These are phyloP conservation scores for Tylopilus sp. DNA, from an alignment of 768 basidiomycete genomes.

Conservation along the genomic window DNA sequence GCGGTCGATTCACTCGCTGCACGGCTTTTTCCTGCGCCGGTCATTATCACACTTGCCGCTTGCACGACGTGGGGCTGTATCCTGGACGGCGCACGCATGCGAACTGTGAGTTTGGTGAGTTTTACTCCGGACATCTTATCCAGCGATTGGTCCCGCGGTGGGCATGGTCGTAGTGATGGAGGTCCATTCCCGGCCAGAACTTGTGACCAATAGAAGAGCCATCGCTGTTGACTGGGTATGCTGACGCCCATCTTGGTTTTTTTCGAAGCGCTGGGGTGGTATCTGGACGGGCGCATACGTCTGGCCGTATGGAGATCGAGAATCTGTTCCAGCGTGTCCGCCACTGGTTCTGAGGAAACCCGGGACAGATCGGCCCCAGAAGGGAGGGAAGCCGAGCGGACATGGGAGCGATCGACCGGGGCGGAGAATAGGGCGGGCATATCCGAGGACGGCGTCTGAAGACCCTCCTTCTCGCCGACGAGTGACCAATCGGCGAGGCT, in stretches of 20 bases:
- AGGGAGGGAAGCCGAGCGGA: not conserved
- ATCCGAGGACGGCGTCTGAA: constrained; percentile 7
- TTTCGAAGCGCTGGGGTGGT: constrained; percentile 19
- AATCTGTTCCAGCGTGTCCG: constrained; percentile 48
- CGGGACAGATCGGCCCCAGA: constrained; percentile 7
- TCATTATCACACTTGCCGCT: constrained; percentile 54
- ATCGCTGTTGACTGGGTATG: constrained; percentile 79
- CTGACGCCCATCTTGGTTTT: constrained; percentile 59
- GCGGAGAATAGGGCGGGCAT: not conserved
- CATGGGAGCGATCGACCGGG: not conserved
- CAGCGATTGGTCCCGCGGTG: not conserved
- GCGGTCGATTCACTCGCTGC: constrained; percentile 25
- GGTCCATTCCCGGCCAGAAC: constrained; percentile 57
- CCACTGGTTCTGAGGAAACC: constrained; percentile 13
- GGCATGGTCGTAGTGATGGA: constrained; percentile 41
- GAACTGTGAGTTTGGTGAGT: constrained; percentile 53
- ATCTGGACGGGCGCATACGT: constrained; percentile 40
- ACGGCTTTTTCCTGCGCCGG: constrained; percentile 40
- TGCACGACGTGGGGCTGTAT: constrained; percentile 51
- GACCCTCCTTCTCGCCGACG: constrained; percentile 19
- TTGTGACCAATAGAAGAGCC: constrained; percentile 75
- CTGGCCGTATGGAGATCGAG: constrained; percentile 67
- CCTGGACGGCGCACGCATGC: constrained; percentile 55
- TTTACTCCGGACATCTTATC: constrained; percentile 43
- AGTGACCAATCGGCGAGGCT: constrained; percentile 18